A percentile compares a stretch with the other conserved stretches of the same genome.
These are phyloP conservation scores for Cryptosporidium baileyi DNA, from an alignment of 169 alveolate genomes.

Conservation along the genomic window DNA sequence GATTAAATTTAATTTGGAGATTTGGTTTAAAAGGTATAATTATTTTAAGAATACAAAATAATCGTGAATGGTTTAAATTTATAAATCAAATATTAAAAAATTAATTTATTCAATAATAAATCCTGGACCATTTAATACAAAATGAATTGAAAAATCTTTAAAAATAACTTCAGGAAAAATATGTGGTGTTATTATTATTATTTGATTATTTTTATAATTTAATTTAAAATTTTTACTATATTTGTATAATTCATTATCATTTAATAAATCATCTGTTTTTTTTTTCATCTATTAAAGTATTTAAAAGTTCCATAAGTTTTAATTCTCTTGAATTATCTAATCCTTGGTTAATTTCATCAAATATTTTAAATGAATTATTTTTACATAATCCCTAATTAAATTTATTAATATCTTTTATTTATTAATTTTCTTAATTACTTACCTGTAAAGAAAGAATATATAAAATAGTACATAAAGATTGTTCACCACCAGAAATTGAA, in stretches of 20 bases:
- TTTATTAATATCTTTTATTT: neutral
- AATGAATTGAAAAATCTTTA: constrained; percentile 49
- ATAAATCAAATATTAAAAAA: neutral
- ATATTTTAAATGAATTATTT: constrained; percentile 27
- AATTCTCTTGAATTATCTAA: constrained; percentile 65
- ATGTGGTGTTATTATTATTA: constrained; percentile 65
- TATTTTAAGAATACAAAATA: constrained; percentile 26
- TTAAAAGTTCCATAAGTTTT: constrained; percentile 50
- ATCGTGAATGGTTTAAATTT: constrained; percentile 19
- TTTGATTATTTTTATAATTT: neutral
- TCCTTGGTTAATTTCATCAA: constrained; percentile 68
- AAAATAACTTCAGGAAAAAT: constrained; percentile 56
- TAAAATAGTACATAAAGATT: constrained; percentile 63
- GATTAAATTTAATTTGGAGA: constrained; percentile 57
- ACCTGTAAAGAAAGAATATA: constrained; percentile 55
- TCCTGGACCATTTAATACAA: constrained; percentile 69
- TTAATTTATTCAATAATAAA: neutral
- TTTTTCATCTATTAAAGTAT: constrained; percentile 23
- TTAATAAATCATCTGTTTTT: constrained; percentile 36
- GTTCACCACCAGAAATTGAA: constrained; percentile 68
- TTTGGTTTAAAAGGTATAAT: constrained; percentile 42
- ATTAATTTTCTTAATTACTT: neutral
- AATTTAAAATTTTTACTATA: neutral
- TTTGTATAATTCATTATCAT: neutral
- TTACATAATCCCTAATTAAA: constrained; percentile 27